Evolutionary conservation across 2,329 filamentous ascomycete species (phyloP).

Genomic region (Plectosphaerella cucumerina): DNA sequence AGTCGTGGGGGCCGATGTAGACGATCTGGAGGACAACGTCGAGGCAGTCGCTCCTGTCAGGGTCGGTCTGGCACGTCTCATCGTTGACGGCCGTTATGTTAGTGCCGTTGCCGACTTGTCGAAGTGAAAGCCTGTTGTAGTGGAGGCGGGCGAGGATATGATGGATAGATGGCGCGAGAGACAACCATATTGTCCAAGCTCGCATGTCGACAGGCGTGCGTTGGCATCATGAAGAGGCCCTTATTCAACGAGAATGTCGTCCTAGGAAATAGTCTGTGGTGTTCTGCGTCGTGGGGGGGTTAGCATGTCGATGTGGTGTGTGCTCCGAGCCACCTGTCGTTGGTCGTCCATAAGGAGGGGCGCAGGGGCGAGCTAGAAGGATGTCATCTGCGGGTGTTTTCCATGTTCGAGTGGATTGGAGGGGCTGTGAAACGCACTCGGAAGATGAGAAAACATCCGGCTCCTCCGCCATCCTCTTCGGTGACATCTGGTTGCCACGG

Average conservation of each 20-base stretch:
- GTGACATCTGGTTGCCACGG: no score
- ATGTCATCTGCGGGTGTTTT: no score
- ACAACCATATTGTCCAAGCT: neutral
- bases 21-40: neutral
- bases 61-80: neutral
- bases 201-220: neutral
- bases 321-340: no score
- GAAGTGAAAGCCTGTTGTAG: neutral
- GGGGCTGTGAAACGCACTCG: no score
- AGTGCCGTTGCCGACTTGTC: neutral
- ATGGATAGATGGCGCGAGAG: neutral
- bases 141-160: neutral
- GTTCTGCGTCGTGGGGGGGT: no score
- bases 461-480: no score
- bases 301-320: no score
- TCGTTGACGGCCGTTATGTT: neutral
- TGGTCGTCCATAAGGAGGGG: no score
- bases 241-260: neutral
- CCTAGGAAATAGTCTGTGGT: no score
- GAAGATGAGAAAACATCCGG: no score
- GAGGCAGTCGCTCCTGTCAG: neutral
- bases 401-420: no score
- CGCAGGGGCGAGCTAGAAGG: no score
- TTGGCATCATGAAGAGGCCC: neutral
- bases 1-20: neutral